Base-by-base conservation (phyloP, 2,329 filamentous ascomycete genomes). In the Cladophialophora immunda region DNA sequence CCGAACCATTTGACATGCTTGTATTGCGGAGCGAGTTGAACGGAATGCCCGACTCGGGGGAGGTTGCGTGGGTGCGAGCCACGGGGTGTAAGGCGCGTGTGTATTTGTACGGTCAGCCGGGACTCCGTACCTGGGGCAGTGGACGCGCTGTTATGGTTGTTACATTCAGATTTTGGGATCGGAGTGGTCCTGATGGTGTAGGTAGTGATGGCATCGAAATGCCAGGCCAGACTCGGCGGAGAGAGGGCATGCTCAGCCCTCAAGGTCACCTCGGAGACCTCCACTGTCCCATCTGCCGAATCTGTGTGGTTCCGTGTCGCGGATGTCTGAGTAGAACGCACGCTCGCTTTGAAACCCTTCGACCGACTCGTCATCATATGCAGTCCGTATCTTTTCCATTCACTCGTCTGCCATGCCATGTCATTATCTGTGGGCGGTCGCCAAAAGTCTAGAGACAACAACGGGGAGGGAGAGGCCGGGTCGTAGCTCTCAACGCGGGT, bases 181-280 rank as follows among this genome's bases (percentile, higher is more conserved):
- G 47, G 38, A 22, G 25, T 27, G 17, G 56, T 30, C 4, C 30
- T 30, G 32, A 71, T 17, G 2, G 67, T 66, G 55, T 72, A 72
- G 17, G 58, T 71, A 6, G 66, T 70, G 4, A 77, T 76, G 4
- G 80, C 79, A 52, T 84, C 77, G 72, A 80, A 83, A 2, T 83
- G 84, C 88, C 89, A 92, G 29, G 83, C 84, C 0, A 90, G 81
- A 1, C 89, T 82, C 0, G 87, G 85, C 0, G 90, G 88, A 0
- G 84, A 83, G 58, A 89, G 76, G 58, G 54, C 63, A 25, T 68
- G 67, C 22, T 58, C 47, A 8, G 65, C 57, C n/a, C 82, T 85
- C 0, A 83, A 83, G 34, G 80, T 78, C 6, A 84, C 78, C 7
- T 85, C 45, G 17, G 50, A 17, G n/a, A 47, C n/a, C 34, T 50